A percentile compares a stretch with the other conserved stretches of the same genome.
Conservation (phyloP, 1,284 basidiomycete species). For the Limonomyces culmigenus region DNA sequence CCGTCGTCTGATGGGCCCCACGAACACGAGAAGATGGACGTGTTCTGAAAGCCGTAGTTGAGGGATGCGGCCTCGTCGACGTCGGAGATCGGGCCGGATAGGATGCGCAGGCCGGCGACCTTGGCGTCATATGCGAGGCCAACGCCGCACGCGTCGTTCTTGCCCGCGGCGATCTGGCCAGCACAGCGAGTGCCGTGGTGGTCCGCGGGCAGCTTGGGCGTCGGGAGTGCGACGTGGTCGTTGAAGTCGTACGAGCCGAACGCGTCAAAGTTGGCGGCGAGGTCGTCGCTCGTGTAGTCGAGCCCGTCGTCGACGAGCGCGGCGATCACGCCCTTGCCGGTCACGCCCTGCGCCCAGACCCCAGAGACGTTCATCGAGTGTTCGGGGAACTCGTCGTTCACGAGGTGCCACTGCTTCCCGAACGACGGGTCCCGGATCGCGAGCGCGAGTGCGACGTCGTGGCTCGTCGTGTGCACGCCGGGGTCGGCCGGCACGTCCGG, state of each 20-base stretch:
- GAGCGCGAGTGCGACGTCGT: constrained; percentile 42
- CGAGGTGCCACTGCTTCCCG: constrained; percentile 81
- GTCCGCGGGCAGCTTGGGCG: constrained; percentile 80
- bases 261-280: constrained; percentile 82
- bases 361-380: constrained; percentile 76
- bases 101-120: constrained; percentile 88
- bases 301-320: constrained; percentile 94
- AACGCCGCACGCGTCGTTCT: constrained; percentile 89
- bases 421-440: constrained; percentile 82
- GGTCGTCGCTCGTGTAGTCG: constrained; percentile 79
- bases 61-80: constrained; percentile 95
- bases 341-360: constrained; percentile 79
- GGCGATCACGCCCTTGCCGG: constrained; percentile 75
- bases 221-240: constrained; percentile 78
- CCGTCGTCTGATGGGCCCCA: constrained; percentile 99
- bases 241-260: constrained; percentile 95
- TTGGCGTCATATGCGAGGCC: constrained; percentile 89
- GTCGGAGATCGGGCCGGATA: constrained; percentile 93
- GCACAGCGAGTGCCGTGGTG: constrained; percentile 97
- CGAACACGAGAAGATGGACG: constrained; percentile 89
- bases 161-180: constrained; percentile 94
- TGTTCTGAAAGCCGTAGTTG: constrained; percentile 88
- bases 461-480: constrained; percentile 19
- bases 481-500: constrained; percentile 21
- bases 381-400: constrained; percentile 59